Conservation (phyloP, 495 filamentous ascomycete species). For the Cladorrhinum samala region DNA sequence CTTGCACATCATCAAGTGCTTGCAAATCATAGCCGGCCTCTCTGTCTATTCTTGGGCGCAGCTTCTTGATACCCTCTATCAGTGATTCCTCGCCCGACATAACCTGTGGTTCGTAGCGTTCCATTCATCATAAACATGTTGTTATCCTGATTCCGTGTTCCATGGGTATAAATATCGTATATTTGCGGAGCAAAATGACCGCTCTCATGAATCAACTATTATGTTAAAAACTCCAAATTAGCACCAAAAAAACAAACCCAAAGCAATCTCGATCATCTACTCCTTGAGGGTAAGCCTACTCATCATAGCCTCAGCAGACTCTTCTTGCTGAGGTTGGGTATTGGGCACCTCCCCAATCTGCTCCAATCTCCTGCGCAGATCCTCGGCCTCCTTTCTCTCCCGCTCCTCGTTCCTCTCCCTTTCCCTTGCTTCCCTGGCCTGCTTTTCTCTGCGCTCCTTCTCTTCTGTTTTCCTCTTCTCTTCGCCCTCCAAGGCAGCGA, state of each 20-base stretch:
- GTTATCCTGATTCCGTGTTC: too few relatives aligned
- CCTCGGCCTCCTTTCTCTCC: constrained; percentile 25
- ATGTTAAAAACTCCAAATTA: neutral
- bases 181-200: too few relatives aligned
- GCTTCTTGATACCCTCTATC: too few relatives aligned
- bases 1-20: too few relatives aligned
- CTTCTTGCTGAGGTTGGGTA: constrained; percentile 12
- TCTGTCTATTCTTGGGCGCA: too few relatives aligned
- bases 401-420: constrained; percentile 16
- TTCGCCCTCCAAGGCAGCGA: constrained; percentile 66
- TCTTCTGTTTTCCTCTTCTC: constrained; percentile 46
- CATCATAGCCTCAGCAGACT: constrained; percentile 24
- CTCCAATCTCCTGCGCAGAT: constrained; percentile 31
- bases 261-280: constrained; percentile 9
- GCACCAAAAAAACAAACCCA: neutral
- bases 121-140: too few relatives aligned
- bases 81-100: too few relatives aligned
- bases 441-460: constrained; percentile 44
- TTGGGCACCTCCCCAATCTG: constrained; percentile 31
- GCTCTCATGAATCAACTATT: neutral
- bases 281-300: constrained; percentile 33
- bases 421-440: constrained; percentile 22
- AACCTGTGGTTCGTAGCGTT: too few relatives aligned
- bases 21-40: too few relatives aligned
- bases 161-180: too few relatives aligned